A percentile compares a stretch with the other conserved stretches of the same genome.
These are phyloP conservation scores for Dovyalis caffra DNA, from an alignment of 345 rosid species.

Conservation along the genomic window DNA sequence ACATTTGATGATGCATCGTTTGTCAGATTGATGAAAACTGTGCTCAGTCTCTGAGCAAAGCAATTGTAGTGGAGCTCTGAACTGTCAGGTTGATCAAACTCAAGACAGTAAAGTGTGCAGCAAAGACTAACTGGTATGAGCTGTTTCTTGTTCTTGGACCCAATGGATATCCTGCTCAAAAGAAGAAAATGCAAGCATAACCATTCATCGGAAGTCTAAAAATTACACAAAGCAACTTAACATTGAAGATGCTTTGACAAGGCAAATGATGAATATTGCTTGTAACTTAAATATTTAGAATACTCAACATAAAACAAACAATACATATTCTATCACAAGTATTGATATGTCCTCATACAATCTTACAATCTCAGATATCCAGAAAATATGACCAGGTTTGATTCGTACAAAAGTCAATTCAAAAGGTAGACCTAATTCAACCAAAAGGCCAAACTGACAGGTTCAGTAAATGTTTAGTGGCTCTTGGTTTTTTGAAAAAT, in stretches of 20 bases:
- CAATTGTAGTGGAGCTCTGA: background rate
- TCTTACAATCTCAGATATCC: background rate
- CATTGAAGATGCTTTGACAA: constrained; percentile 7
- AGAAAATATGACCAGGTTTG: background rate
- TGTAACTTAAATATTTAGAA: background rate
- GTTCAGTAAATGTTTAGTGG: background rate
- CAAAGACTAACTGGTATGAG: constrained; percentile 30
- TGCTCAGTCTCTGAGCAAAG: background rate
- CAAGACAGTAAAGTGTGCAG: background rate
- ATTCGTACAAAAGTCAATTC: no score
- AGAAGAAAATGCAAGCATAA: background rate
- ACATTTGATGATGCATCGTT: background rate
- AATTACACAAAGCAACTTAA: constrained; percentile 1
- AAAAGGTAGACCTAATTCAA: background rate
- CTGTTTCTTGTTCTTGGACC: constrained; percentile 36
- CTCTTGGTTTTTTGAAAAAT: background rate
- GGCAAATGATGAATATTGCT: background rate
- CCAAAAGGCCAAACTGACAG: background rate
- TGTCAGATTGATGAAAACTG: background rate
- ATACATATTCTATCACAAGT: background rate
- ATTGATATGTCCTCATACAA: background rate
- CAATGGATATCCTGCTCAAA: constrained; percentile 49
- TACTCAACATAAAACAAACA: background rate
- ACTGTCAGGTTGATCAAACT: constrained; percentile 3
- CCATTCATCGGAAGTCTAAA: background rate